phyloP scores from a whole-genome alignment of 1,284 basidiomycete species.

The Lentinula novae-zelandiae region DNA sequence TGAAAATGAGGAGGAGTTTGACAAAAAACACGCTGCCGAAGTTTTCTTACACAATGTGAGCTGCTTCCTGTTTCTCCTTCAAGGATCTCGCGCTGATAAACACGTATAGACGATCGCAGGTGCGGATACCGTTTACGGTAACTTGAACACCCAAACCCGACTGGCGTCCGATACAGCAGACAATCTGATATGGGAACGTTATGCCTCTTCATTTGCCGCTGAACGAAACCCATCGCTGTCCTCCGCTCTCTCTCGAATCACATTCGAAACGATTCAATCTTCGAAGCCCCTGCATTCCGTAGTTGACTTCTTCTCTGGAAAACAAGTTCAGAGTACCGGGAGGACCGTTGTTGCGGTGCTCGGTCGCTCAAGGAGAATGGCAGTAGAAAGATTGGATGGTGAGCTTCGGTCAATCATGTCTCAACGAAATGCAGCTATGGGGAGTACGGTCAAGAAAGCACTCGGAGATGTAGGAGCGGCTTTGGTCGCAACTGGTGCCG shows the following conservation, averaged over 20 bases:
- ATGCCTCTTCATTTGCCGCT: conserved; percentile 29
- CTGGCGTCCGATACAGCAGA: conserved; percentile 76
- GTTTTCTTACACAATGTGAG: conserved; percentile 16
- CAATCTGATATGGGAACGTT: conserved; percentile 61
- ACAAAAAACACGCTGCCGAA: conserved; percentile 11
- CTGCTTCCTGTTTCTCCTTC: neutral
- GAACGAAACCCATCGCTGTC: conserved; percentile 26
- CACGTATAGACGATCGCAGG: conserved; percentile 40
- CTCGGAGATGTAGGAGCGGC: conserved; percentile 74
- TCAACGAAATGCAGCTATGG: conserved; percentile 42
- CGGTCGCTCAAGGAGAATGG: conserved; percentile 75
- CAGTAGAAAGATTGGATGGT: conserved; percentile 45
- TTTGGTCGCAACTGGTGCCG: conserved; percentile 48
- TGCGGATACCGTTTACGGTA: conserved; percentile 67
- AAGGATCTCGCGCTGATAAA: neutral
- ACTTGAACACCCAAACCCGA: conserved; percentile 55
- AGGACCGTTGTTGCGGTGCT: conserved; percentile 53
- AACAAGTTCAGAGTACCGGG: conserved; percentile 18
- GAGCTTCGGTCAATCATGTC: conserved; percentile 58
- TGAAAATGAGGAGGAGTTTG: conserved; percentile 26
- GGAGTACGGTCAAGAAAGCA: conserved; percentile 67
- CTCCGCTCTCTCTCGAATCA: conserved; percentile 51
- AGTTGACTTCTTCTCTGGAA: conserved; percentile 37
- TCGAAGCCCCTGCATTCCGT: conserved; percentile 53
- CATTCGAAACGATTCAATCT: conserved; percentile 46